A percentile compares a stretch with the other conserved stretches of the same genome.
Evolutionary conservation across 768 basidiomycete species (phyloP).

Genomic region (Rhodosporidiobolus sp.): DNA sequence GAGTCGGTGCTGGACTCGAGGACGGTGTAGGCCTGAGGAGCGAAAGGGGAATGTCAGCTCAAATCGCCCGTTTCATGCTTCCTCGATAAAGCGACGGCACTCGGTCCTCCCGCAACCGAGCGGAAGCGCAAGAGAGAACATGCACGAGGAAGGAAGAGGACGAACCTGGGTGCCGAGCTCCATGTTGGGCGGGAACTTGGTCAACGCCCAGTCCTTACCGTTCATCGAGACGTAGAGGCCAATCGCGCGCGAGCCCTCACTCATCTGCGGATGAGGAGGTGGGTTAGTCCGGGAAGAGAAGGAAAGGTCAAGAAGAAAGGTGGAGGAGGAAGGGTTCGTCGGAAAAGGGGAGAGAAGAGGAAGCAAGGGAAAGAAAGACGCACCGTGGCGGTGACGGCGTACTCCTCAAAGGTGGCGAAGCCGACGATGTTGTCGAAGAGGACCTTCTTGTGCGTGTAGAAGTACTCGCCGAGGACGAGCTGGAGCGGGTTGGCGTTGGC

Average conservation of each 20-base stretch:
- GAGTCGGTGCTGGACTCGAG: constrained; percentile 90
- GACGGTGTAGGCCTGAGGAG: constrained; percentile 75
- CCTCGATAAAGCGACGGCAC: neutral
- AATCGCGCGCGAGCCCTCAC: constrained; percentile 57
- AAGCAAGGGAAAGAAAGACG: constrained; percentile 38
- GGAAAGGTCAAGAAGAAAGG: neutral
- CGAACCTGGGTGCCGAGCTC: constrained; percentile 82
- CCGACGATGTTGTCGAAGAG: constrained; percentile 87
- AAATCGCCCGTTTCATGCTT: no score
- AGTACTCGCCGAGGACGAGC: constrained; percentile 71
- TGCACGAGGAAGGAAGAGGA: constrained; percentile 20
- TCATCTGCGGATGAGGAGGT: constrained; percentile 45
- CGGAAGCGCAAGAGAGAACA: no score
- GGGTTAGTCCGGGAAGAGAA: neutral
- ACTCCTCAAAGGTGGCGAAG: constrained; percentile 95
- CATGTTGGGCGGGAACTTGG: constrained; percentile 86
- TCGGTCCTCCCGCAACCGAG: no score
- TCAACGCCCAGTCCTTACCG: constrained; percentile 76
- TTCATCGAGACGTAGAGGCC: constrained; percentile 83
- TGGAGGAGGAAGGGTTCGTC: neutral
- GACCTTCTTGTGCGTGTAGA: constrained; percentile 66
- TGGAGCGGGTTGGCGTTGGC: constrained; percentile 63
- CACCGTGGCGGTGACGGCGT: constrained; percentile 90
- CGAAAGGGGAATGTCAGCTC: no score
- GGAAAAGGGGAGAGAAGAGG: neutral